Percentiles rank a stretch among this genome's conserved stretches.
Evolutionary conservation across 257 asterid species (phyloP).

Genomic region (Nicotiana otophora): DNA sequence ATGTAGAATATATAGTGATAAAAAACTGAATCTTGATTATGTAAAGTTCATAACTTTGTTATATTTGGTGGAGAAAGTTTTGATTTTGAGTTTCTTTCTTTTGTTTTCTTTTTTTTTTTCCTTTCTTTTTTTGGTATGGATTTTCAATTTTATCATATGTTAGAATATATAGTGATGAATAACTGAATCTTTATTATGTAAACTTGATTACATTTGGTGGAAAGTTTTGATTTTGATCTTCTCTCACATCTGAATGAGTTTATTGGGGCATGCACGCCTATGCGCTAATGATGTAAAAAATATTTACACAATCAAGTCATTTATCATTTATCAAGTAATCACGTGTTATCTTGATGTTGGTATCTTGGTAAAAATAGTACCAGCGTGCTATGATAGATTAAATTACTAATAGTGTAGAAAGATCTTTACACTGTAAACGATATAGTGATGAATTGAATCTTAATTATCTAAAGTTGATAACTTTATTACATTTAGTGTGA

Average conservation of each 20-base stretch:
- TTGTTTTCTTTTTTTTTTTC: background rate
- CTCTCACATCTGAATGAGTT: background rate
- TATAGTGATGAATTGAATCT: background rate
- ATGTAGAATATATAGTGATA: background rate
- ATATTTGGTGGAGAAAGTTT: background rate
- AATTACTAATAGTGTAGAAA: too few relatives aligned
- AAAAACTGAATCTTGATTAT: background rate
- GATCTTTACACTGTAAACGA: too few relatives aligned
- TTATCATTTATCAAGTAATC: too few relatives aligned
- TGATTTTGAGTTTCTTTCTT: too few relatives aligned
- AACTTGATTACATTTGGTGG: background rate
- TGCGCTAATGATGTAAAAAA: too few relatives aligned
- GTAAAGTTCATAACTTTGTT: background rate
- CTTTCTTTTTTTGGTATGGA: background rate
- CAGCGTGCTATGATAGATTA: too few relatives aligned
- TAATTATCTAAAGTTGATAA: background rate
- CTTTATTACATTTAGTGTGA: background rate
- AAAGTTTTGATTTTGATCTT: background rate
- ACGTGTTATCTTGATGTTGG: too few relatives aligned
- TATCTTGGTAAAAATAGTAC: too few relatives aligned
- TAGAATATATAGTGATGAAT: background rate
- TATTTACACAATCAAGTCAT: too few relatives aligned
- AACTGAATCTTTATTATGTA: background rate
- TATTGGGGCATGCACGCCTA: background rate
- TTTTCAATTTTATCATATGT: background rate